phyloP scores from a whole-genome alignment of 345 rosid genomes.

The Zanthoxylum bungeanum region DNA sequence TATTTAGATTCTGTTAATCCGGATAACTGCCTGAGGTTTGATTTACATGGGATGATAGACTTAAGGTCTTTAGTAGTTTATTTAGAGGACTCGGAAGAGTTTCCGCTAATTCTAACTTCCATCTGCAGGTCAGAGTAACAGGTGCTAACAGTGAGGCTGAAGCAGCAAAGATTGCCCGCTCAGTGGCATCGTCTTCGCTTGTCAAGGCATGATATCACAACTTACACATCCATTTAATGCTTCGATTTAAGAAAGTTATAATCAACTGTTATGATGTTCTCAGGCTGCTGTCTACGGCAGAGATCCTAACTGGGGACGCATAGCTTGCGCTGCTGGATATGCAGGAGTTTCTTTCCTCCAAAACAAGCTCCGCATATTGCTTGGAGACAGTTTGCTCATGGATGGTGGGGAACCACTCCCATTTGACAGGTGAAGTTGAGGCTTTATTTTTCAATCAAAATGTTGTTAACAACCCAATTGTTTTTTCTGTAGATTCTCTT shows the following conservation, averaged over 20 bases:
- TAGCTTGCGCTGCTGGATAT: constrained; percentile 94
- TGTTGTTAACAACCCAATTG: not conserved
- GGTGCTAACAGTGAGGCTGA: constrained; percentile 71
- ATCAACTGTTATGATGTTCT: constrained; percentile 18
- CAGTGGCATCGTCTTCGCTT: constrained; percentile 92
- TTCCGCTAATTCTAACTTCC: constrained; percentile 13
- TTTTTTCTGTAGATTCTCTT: not conserved
- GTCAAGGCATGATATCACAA: constrained; percentile 59
- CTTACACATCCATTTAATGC: constrained; percentile 10
- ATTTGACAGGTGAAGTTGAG: constrained; percentile 61
- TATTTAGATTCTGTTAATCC: not conserved
- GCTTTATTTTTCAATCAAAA: not conserved
- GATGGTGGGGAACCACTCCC: constrained; percentile 82
- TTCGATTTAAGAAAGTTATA: constrained; percentile 15
- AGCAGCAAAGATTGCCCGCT: constrained; percentile 87
- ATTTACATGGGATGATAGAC: not conserved
- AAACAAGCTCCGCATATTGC: constrained; percentile 58
- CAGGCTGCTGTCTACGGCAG: constrained; percentile 95
- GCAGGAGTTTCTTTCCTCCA: constrained; percentile 65
- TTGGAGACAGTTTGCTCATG: constrained; percentile 87
- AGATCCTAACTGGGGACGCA: constrained; percentile 98
- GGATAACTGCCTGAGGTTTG: not conserved
- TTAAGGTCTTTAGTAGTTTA: not conserved
- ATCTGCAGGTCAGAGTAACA: constrained; percentile 60
- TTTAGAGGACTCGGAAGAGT: not conserved